These are phyloP conservation scores for Sugiyamaella chiloensis DNA, from an alignment of 805 yeast genomes.

Conservation along the genomic window DNA sequence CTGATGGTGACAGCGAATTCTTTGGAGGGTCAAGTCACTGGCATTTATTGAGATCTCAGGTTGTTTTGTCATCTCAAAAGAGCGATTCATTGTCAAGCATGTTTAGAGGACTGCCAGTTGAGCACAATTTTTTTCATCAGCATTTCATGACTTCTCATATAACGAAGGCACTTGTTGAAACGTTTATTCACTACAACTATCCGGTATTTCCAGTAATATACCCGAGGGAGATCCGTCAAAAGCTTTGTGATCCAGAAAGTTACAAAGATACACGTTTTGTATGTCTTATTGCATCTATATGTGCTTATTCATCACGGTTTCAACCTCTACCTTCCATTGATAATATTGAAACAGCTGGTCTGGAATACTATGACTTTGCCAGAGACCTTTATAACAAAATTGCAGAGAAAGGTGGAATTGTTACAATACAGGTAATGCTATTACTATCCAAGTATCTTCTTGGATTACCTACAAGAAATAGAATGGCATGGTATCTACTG, in stretches of 20 bases:
- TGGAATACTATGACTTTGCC: background rate
- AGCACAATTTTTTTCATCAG: background rate
- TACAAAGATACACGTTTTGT: constrained; percentile 1
- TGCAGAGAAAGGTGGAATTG: background rate
- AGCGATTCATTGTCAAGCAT: background rate
- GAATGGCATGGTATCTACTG: background rate
- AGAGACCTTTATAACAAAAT: background rate
- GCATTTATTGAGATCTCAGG: background rate
- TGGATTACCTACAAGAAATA: background rate
- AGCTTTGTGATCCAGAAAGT: background rate
- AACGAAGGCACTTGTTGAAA: background rate
- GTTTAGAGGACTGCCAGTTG: background rate
- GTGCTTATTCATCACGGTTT: background rate
- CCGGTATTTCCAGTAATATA: background rate
- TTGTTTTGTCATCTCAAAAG: background rate
- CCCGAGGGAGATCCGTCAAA: background rate
- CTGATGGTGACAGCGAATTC: background rate
- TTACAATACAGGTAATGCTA: background rate
- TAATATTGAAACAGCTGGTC: background rate
- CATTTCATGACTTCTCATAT: background rate
- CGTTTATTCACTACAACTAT: background rate
- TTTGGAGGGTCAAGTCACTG: background rate
- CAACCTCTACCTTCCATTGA: background rate
- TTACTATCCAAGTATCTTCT: background rate
- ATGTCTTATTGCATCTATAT: background rate